Conservation (phyloP, 2,329 filamentous ascomycete species). For the Claviceps maximensis region DNA sequence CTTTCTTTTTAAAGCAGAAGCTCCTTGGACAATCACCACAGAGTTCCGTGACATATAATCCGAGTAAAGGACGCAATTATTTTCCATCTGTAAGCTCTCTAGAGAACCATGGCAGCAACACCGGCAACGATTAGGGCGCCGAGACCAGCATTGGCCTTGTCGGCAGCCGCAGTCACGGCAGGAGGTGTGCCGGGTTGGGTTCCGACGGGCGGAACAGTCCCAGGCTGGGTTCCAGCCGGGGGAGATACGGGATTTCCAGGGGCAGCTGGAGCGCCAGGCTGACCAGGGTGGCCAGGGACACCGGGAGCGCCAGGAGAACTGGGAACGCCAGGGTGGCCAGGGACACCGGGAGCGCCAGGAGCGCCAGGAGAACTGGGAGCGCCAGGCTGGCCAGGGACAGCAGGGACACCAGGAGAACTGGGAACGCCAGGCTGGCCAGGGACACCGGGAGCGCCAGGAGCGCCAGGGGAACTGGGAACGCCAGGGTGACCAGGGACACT, state of each 20-base stretch:
- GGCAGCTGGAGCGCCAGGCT: too few species aligned
- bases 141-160: conserved; percentile 20
- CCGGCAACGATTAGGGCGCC: conserved; percentile 26
- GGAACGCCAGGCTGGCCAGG: not conserved
- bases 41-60: too few species aligned
- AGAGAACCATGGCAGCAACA: conserved; percentile 25
- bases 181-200: conserved; percentile 6
- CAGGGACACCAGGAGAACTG: not conserved
- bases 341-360: not conserved
- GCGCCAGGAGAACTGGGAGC: not conserved
- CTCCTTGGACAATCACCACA: not conserved
- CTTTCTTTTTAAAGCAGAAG: not conserved
- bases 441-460: too few species aligned
- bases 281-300: too few species aligned
- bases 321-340: not conserved
- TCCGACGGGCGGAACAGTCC: too few species aligned
- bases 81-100: conserved; percentile 5
- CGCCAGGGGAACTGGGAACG: not conserved
- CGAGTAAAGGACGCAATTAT: too few species aligned
- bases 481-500: conserved; percentile 4
- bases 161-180: conserved; percentile 23
- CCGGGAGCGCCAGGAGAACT: not conserved
- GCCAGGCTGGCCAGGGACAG: too few species aligned
- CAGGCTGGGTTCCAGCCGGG: too few species aligned
- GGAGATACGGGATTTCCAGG: not conserved